Conservation (phyloP, 148 eudicot species). For the Dysphania ambrosioides region DNA sequence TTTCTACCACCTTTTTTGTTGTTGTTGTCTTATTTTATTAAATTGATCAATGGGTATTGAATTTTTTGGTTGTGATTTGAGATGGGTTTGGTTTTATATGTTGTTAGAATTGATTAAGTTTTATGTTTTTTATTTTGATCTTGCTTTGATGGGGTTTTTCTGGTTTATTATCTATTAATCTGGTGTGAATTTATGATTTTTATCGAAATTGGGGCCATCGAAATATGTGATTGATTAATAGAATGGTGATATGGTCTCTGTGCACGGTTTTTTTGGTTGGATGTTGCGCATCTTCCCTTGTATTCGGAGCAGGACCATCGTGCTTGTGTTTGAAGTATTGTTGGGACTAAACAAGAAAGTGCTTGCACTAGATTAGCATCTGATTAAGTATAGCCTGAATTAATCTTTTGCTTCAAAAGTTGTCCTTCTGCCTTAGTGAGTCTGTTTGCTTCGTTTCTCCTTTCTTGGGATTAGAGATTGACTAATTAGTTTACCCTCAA, state of each 20-base stretch:
- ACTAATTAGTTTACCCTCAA: not conserved
- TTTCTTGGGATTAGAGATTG: not conserved
- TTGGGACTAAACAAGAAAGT: not conserved
- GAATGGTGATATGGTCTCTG: not conserved
- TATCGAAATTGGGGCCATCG: not conserved
- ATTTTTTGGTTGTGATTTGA: not conserved
- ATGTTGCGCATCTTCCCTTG: not conserved
- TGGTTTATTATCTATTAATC: not conserved
- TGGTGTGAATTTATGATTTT: not conserved
- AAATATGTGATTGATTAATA: not conserved
- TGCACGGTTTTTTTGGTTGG: not conserved
- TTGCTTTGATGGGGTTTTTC: not conserved
- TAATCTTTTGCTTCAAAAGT: not conserved
- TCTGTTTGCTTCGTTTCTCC: not conserved
- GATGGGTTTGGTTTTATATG: constrained; percentile 10
- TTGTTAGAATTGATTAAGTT: constrained; percentile 10
- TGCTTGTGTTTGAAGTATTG: constrained; percentile 15
- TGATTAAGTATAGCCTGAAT: not conserved
- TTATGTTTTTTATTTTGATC: constrained; percentile 10
- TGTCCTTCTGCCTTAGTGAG: not conserved
- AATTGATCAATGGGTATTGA: not conserved
- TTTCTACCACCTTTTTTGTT: not conserved
- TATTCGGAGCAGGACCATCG: constrained; percentile 1
- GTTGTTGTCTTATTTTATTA: not conserved
- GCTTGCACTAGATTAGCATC: not conserved